Conservation (phyloP, 2,329 filamentous ascomycete genomes). For the Diaporthe amygdali region DNA sequence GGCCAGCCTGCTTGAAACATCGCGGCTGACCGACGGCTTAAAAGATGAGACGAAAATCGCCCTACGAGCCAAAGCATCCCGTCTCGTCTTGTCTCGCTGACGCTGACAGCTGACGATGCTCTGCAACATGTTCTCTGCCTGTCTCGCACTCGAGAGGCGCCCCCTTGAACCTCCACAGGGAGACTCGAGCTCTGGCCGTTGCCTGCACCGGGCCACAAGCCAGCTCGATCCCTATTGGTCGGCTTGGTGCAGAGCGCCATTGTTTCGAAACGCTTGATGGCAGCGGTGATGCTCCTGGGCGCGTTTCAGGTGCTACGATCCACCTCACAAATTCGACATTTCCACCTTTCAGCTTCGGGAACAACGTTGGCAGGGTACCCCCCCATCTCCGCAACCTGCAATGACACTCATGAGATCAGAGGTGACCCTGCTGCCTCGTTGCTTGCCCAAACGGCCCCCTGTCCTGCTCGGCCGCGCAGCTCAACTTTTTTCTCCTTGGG, state of each 20-base stretch:
- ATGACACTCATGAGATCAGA: constrained; percentile 25
- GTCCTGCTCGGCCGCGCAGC: constrained; percentile 14
- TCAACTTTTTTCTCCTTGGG: constrained; percentile 15
- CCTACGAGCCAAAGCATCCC: constrained; percentile 1
- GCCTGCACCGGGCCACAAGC: constrained; percentile 1
- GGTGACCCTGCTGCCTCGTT: constrained; percentile 24
- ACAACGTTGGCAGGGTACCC: constrained; percentile 12
- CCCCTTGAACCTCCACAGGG: constrained; percentile 11
- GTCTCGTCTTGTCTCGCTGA: constrained; percentile 6
- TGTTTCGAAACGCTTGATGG: constrained; percentile 27
- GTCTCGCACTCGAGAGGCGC: not conserved
- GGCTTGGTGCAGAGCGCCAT: constrained; percentile 23
- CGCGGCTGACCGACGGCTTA: constrained; percentile 10
- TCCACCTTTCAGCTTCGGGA: constrained; percentile 25
- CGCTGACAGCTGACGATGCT: constrained; percentile 23
- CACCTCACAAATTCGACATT: constrained; percentile 23
- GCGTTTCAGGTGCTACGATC: constrained; percentile 34
- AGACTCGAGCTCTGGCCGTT: constrained; percentile 16
- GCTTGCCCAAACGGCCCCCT: constrained; percentile 17
- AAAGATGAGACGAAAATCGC: constrained; percentile 25
- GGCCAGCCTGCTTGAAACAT: constrained; percentile 23
- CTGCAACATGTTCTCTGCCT: constrained; percentile 1
- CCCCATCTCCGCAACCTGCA: constrained; percentile 11
- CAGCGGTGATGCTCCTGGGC: constrained; percentile 30
- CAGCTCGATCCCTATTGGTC: constrained; percentile 18